These are phyloP conservation scores for Anthracocystis walkeri DNA, from an alignment of 1,284 basidiomycete genomes.

Conservation along the genomic window DNA sequence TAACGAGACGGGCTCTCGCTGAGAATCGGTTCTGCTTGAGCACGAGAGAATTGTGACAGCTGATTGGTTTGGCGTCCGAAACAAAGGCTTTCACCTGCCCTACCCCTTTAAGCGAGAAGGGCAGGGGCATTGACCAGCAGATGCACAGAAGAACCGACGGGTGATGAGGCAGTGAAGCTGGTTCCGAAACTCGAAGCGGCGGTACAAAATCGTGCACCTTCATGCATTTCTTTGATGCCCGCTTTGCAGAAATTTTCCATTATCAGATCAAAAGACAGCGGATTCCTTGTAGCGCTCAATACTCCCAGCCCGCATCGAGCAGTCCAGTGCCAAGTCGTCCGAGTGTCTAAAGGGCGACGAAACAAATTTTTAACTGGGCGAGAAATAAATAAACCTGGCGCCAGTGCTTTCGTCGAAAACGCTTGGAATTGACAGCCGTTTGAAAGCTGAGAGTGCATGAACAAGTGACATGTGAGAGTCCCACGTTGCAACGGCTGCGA, in stretches of 20 bases:
- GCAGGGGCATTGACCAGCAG: not conserved
- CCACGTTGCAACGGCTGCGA: slow-evolving; percentile 2
- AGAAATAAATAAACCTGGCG: not conserved
- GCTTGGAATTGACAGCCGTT: not conserved
- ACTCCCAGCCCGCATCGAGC: too few species aligned
- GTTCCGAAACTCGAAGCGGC: slow-evolving; percentile 4
- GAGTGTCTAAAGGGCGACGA: not conserved
- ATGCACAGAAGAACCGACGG: slow-evolving; percentile 18
- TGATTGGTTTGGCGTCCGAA: not conserved
- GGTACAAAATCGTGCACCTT: slow-evolving; percentile 1
- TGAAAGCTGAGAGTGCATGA: not conserved
- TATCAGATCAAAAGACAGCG: not conserved
- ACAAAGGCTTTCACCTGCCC: not conserved
- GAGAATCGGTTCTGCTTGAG: not conserved
- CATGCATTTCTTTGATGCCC: slow-evolving; percentile 1
- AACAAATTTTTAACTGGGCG: too few species aligned
- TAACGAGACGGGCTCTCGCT: too few species aligned
- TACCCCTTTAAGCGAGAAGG: not conserved
- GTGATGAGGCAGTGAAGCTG: slow-evolving; percentile 1
- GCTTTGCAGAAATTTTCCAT: not conserved
- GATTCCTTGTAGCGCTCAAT: too few species aligned
- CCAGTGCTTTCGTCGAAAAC: not conserved
- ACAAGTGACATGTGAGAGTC: slow-evolving; percentile 1
- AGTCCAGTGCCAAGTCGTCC: too few species aligned
- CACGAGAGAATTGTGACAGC: not conserved